These are phyloP conservation scores for Sesbania bispinosa DNA, from an alignment of 306 rosid genomes.

Conservation along the genomic window DNA sequence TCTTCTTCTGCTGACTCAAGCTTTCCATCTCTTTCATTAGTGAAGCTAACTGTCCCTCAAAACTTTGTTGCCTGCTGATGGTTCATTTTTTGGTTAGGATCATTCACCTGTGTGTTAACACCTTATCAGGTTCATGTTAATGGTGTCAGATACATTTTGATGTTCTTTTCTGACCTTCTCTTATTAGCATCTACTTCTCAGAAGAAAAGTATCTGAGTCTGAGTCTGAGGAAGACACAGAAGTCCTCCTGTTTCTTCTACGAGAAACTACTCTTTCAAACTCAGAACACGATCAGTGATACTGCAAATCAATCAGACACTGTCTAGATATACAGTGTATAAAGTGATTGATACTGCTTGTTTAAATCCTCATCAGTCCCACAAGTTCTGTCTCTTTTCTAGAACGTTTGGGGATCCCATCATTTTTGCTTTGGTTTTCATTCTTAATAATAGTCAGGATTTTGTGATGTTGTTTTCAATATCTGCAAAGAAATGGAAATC, in stretches of 20 bases:
- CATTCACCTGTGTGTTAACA: neutral
- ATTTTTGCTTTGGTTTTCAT: conserved; percentile 24
- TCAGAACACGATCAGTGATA: conserved; percentile 53
- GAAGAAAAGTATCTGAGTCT: conserved; percentile 68
- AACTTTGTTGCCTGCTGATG: conserved; percentile 27
- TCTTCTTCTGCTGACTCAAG: conserved; percentile 30
- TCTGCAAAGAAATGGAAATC: conserved; percentile 32
- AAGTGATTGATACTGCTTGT: conserved; percentile 53
- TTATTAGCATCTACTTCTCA: conserved; percentile 40
- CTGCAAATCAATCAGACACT: too few relatives aligned
- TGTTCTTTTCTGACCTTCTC: conserved; percentile 25
- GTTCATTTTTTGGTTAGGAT: neutral
- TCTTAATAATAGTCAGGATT: conserved; percentile 55
- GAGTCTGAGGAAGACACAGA: conserved; percentile 45
- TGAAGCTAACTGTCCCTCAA: conserved; percentile 28
- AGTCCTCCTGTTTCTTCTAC: conserved; percentile 12
- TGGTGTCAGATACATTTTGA: neutral
- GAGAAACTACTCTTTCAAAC: conserved; percentile 31
- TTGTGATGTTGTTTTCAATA: conserved; percentile 54
- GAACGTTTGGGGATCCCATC: conserved; percentile 26
- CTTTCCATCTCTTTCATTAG: conserved; percentile 36
- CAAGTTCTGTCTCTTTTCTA: conserved; percentile 41
- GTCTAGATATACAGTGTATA: conserved; percentile 42
- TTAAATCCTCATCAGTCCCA: conserved; percentile 50
- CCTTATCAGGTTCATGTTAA: conserved; percentile 3